These are phyloP conservation scores for Mycena belliarum DNA, from an alignment of 768 basidiomycete genomes.

Conservation along the genomic window DNA sequence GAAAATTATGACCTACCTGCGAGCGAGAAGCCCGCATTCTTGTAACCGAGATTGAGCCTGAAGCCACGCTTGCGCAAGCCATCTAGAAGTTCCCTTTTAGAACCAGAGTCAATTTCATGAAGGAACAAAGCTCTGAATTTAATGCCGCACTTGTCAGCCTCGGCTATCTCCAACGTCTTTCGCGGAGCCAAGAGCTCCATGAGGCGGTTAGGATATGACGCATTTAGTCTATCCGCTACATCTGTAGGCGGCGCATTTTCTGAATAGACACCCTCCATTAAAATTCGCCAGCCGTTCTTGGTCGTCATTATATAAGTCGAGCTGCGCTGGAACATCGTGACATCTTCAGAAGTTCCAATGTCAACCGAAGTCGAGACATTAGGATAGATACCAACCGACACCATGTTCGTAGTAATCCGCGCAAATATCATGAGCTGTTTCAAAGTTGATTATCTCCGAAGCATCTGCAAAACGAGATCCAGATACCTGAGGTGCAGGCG, in stretches of 20 bases:
- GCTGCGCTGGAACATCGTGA: slow-evolving; percentile 61
- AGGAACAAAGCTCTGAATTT: neutral
- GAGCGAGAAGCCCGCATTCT: slow-evolving; percentile 51
- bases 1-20: slow-evolving; percentile 34
- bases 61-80: slow-evolving; percentile 61
- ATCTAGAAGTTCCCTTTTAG: slow-evolving; percentile 54
- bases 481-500: slow-evolving; percentile 50
- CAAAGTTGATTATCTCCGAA: neutral
- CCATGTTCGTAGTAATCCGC: slow-evolving; percentile 47
- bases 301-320: slow-evolving; percentile 58
- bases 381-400: slow-evolving; percentile 27
- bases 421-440: slow-evolving; percentile 45
- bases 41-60: slow-evolving; percentile 49
- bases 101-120: neutral
- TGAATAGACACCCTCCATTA: slow-evolving; percentile 39
- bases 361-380: neutral
- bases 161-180: slow-evolving; percentile 42
- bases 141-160: slow-evolving; percentile 51
- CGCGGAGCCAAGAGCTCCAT: slow-evolving; percentile 42
- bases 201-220: slow-evolving; percentile 43
- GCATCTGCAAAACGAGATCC: neutral
- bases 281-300: slow-evolving; percentile 36
- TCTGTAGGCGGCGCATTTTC: slow-evolving; percentile 51
- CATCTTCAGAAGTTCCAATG: slow-evolving; percentile 34
- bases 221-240: slow-evolving; percentile 50